A percentile compares a stretch with the other conserved stretches of the same genome.
phyloP scores from a whole-genome alignment of 805 yeast species.

The Candida vartiovaarae region DNA sequence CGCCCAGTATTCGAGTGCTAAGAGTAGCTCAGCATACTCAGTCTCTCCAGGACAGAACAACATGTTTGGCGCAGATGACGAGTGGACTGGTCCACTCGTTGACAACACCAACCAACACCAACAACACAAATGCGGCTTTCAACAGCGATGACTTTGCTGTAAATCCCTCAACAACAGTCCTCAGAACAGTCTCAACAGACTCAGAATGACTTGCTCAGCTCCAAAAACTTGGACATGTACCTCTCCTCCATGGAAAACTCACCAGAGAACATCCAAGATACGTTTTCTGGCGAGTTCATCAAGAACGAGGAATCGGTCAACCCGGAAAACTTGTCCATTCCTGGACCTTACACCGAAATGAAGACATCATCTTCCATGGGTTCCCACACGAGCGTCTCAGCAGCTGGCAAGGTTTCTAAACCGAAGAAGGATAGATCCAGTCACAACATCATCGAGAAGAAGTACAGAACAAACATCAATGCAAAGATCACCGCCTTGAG shows the following conservation, averaged over 20 bases:
- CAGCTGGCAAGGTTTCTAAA: constrained; percentile 27
- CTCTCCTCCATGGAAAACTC: constrained; percentile 3
- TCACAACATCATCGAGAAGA: constrained; percentile 77
- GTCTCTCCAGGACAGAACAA: constrained; percentile 16
- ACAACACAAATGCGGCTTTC: background rate
- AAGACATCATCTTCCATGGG: too few relatives aligned
- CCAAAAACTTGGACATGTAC: background rate
- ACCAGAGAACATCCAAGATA: background rate
- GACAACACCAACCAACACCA: background rate
- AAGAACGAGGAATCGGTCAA: constrained; percentile 1
- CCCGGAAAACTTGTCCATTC: background rate
- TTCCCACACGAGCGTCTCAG: too few relatives aligned
- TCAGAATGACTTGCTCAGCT: background rate
- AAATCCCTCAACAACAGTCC: background rate
- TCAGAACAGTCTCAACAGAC: background rate
- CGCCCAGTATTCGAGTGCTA: constrained; percentile 12
- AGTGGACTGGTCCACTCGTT: constrained; percentile 6
- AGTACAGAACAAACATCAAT: constrained; percentile 72
- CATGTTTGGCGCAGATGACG: constrained; percentile 11
- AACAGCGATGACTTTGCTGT: constrained; percentile 2
- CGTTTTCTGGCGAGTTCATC: background rate
- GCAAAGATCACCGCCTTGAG: constrained; percentile 60
- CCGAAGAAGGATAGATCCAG: constrained; percentile 50
- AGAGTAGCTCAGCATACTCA: constrained; percentile 15
- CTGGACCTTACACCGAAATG: too few relatives aligned